Evolutionary conservation across 257 asterid species (phyloP).

Genomic region (Buddleja alternifolia): DNA sequence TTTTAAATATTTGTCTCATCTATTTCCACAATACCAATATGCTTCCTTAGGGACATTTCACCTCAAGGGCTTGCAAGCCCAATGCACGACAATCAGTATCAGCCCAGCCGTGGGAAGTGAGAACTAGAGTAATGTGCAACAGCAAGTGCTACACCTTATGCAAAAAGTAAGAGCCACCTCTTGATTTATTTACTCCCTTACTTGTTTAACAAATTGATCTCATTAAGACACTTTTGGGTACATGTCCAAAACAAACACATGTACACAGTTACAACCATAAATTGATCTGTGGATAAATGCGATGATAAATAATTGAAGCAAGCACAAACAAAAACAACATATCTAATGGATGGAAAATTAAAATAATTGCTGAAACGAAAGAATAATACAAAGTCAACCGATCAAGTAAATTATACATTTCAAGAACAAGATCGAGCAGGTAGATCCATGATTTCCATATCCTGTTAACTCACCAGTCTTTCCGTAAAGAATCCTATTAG

Average conservation of each 20-base stretch:
- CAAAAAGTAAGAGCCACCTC: neutral
- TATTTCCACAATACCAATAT: neutral
- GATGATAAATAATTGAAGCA: constrained; percentile 14
- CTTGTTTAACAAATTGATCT: neutral
- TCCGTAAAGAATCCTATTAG: constrained; percentile 81
- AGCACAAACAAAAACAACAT: constrained; percentile 14
- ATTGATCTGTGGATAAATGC: constrained; percentile 1
- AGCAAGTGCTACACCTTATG: too few relatives aligned
- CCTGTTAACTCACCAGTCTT: constrained; percentile 73
- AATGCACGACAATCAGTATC: too few relatives aligned
- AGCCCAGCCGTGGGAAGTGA: too few relatives aligned
- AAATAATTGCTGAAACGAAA: neutral
- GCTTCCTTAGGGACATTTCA: too few relatives aligned
- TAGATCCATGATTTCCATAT: constrained; percentile 24
- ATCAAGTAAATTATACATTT: neutral
- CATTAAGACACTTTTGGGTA: constrained; percentile 7
- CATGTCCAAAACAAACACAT: neutral
- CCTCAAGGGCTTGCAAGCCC: too few relatives aligned
- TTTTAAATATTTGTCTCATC: neutral
- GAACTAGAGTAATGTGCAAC: too few relatives aligned
- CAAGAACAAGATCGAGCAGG: neutral
- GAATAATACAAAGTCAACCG: constrained; percentile 17
- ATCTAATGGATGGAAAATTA: constrained; percentile 13
- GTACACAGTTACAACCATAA: neutral
- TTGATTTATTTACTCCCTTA: neutral